Conservation (phyloP, 495 filamentous ascomycete species). For the Neurospora sp. region DNA sequence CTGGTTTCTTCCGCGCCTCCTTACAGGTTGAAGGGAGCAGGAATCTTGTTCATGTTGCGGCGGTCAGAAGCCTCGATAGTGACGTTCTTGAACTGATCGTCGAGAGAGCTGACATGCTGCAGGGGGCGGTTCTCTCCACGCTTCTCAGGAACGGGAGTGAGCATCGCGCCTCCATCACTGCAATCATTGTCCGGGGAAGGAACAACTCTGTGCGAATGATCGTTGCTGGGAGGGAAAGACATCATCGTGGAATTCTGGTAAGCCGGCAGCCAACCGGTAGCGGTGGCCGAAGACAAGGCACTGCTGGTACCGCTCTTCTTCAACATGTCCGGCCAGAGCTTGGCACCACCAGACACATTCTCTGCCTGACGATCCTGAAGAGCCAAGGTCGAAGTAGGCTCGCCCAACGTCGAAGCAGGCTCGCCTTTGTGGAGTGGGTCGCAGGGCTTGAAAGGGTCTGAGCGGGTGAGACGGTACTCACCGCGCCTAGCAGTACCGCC, state of each 20-base stretch:
- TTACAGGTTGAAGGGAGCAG: neutral
- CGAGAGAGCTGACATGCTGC: conserved; percentile 11
- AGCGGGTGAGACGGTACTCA: conserved; percentile 14
- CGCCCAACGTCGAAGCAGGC: neutral
- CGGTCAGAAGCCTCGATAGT: conserved; percentile 8
- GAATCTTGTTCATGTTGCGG: conserved; percentile 2
- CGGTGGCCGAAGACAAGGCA: conserved; percentile 35
- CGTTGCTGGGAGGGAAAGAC: neutral
- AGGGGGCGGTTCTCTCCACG: conserved; percentile 35
- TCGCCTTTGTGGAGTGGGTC: conserved; percentile 17
- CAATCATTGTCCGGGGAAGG: conserved; percentile 16
- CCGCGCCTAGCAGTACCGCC: conserved; percentile 5
- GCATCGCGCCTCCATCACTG: conserved; percentile 14
- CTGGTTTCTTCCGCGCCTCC: neutral
- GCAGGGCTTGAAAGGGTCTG: conserved; percentile 28
- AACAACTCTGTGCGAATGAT: neutral
- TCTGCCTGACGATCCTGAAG: conserved; percentile 15
- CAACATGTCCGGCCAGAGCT: conserved; percentile 32
- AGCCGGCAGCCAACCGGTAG: conserved; percentile 32
- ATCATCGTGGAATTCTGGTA: conserved; percentile 12
- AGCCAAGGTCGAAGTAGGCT: conserved; percentile 4
- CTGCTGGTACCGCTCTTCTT: conserved; percentile 35
- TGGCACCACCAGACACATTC: conserved; percentile 11
- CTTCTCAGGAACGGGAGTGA: conserved; percentile 20
- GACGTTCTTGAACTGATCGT: conserved; percentile 21